Evolutionary conservation across 192 early-diverging fungal genomes (phyloP).

Genomic region (Chytriomyces confervae): DNA sequence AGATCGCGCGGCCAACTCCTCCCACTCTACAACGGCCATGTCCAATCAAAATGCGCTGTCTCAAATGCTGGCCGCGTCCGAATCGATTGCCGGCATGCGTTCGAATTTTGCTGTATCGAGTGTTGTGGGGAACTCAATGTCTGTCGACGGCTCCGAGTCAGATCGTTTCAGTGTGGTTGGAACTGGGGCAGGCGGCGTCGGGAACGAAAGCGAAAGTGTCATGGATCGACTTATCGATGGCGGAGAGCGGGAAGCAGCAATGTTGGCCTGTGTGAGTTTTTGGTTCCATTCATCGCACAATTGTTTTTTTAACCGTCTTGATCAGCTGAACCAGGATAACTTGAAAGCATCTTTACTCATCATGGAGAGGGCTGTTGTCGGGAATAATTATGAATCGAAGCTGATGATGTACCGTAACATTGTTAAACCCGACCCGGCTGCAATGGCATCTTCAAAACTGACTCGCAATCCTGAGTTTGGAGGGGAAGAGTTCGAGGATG

Average conservation of each 20-base stretch:
- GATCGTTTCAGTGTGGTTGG: conserved; percentile 19
- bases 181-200: not conserved
- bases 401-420: conserved; percentile 58
- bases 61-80: conserved; percentile 10
- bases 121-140: conserved; percentile 7
- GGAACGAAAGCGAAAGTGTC: conserved; percentile 1
- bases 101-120: conserved; percentile 1
- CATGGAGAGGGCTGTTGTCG: conserved; percentile 63
- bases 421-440: conserved; percentile 29
- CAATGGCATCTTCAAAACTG: not conserved
- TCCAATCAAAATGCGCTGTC: conserved; percentile 10
- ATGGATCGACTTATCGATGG: conserved; percentile 9
- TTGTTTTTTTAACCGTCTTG: not conserved
- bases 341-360: conserved; percentile 48
- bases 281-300: not conserved
- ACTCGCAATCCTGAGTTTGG: conserved; percentile 7
- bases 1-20: not conserved
- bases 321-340: conserved; percentile 52
- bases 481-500: conserved; percentile 7
- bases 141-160: conserved; percentile 18
- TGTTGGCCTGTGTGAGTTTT: conserved; percentile 27
- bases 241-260: conserved; percentile 20
- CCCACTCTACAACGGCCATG: conserved; percentile 1
- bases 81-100: conserved; percentile 13
- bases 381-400: conserved; percentile 60